Base-by-base conservation (phyloP, 768 basidiomycete genomes). In the Suillus decipiens region DNA sequence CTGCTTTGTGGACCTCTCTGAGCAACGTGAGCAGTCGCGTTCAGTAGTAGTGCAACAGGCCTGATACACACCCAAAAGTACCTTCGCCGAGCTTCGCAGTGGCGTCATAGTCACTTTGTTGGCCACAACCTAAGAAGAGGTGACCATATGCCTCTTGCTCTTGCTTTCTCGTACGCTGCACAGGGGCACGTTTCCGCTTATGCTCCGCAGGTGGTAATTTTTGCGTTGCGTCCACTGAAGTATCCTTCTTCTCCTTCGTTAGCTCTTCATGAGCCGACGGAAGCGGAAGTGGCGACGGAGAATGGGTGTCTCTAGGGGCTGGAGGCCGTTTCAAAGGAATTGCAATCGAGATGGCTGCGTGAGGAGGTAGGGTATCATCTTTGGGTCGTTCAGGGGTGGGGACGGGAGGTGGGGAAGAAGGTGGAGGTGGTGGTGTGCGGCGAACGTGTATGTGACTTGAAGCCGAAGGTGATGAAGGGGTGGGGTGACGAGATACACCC, bases 51-150 rank as follows among this genome's bases (percentile, higher is more conserved):
- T 24, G 45, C 31, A 63, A 22, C 31, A 61, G 41, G 65, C 58
- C 59, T 17, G 12, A 22, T 53, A 86, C 89, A 53, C 74, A 93
- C 90, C 96, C 96, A 75, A 99, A 99, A 33, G 96, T 99, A 5
- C 96, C 96, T 75, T 98, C 96, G 42, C 96, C 96, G 17, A 99
- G 79, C 76, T 98, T 97, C 3, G 88, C 89, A 47, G 89, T 89
- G 15, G 88, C 81, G 61, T 89, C 86, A 73, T 97, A 98, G 66
- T 92, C 92, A 17, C 77, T 77, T 66, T 95, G 84, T 61, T 79
- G 72, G 10, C 91, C 90, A 74, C 89, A 89, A 6, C 93, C 89
- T 42, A 78, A 76, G 69, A 95, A 92, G 17, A 74, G 75, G 61
- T 84, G 81, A 39, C 89, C 88, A 71, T 92, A 94, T 0, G 85